A percentile compares a stretch with the other conserved stretches of the same genome.
phyloP scores from a whole-genome alignment of 2,329 filamentous ascomycete species.

The Neocatenulostroma microsporum region DNA sequence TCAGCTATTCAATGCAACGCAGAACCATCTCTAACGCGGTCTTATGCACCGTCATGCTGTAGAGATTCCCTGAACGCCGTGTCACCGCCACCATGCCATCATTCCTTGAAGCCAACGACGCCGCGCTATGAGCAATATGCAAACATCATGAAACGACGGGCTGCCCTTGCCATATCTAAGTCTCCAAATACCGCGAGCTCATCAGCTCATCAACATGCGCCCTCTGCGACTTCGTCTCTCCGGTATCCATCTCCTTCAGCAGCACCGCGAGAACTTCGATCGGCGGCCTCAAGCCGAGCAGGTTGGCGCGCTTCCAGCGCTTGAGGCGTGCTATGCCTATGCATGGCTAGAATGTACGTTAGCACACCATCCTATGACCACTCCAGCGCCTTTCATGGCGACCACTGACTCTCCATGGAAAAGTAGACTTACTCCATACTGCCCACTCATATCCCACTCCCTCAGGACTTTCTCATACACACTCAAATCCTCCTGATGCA shows the following conservation, averaged over 20 bases:
- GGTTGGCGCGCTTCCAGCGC: slow-evolving; percentile 81
- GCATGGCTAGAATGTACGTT: slow-evolving; percentile 57
- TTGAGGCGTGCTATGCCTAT: slow-evolving; percentile 73
- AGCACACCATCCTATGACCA: slow-evolving; percentile 7
- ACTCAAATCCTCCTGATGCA: slow-evolving; percentile 69
- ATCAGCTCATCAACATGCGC: slow-evolving; percentile 67
- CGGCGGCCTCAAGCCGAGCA: slow-evolving; percentile 75
- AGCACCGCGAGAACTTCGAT: slow-evolving; percentile 84
- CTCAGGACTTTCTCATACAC: slow-evolving; percentile 77
- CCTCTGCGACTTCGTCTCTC: slow-evolving; percentile 49
- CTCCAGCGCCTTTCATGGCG: background rate
- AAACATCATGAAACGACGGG: no score
- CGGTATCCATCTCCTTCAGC: slow-evolving; percentile 58
- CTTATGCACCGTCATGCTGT: no score
- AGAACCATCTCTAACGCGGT: no score
- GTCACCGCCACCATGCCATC: no score
- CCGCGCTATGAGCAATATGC: no score
- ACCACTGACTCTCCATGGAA: background rate
- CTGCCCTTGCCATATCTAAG: no score
- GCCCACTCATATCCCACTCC: slow-evolving; percentile 84
- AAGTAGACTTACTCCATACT: slow-evolving; percentile 69
- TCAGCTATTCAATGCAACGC: no score
- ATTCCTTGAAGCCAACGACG: no score
- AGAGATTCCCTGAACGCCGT: no score
- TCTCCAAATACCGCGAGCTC: slow-evolving; percentile 42